Percentiles rank a stretch among this genome's conserved stretches.
These are phyloP conservation scores for Articulospora tetracladia DNA, from an alignment of 495 filamentous ascomycete species.

Conservation along the genomic window DNA sequence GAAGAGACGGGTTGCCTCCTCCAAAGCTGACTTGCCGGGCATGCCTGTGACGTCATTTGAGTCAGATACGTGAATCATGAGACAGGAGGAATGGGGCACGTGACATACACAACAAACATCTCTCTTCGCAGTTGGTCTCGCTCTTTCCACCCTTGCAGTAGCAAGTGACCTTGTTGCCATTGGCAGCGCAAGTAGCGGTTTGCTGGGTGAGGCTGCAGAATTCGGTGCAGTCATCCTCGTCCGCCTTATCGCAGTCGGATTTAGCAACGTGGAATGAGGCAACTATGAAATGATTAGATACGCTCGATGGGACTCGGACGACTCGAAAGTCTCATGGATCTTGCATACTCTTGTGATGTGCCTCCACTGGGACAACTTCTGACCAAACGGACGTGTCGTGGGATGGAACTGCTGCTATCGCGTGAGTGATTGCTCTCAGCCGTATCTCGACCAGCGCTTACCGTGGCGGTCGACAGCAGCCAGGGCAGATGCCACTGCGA, in stretches of 20 bases:
- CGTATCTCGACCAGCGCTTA: neutral
- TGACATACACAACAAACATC: slow-evolving; percentile 17
- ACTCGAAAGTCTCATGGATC: too few relatives aligned
- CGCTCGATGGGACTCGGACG: neutral
- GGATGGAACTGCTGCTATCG: neutral
- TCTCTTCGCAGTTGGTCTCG: slow-evolving; percentile 12
- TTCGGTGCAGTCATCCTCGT: slow-evolving; percentile 11
- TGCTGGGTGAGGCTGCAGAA: slow-evolving; percentile 9
- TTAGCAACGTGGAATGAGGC: neutral
- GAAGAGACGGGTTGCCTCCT: slow-evolving; percentile 12
- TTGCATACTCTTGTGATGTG: too few relatives aligned
- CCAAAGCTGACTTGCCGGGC: slow-evolving; percentile 9
- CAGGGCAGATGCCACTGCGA: slow-evolving; percentile 1
- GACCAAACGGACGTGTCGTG: neutral
- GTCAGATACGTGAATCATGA: neutral
- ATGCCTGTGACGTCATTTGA: slow-evolving; percentile 7
- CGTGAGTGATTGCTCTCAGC: slow-evolving; percentile 1
- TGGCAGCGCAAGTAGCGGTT: slow-evolving; percentile 3
- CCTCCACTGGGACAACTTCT: too few relatives aligned
- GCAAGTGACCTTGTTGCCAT: slow-evolving; percentile 13
- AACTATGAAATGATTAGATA: slow-evolving; percentile 2
- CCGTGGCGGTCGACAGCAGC: slow-evolving; percentile 1
- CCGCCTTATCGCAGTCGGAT: slow-evolving; percentile 8
- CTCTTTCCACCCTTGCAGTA: slow-evolving; percentile 15
- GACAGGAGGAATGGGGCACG: neutral